Percentiles rank a stretch among this genome's conserved stretches.
Evolutionary conservation across 139 green algal genomes (phyloP).

Genomic region (Mesostigma viride): DNA sequence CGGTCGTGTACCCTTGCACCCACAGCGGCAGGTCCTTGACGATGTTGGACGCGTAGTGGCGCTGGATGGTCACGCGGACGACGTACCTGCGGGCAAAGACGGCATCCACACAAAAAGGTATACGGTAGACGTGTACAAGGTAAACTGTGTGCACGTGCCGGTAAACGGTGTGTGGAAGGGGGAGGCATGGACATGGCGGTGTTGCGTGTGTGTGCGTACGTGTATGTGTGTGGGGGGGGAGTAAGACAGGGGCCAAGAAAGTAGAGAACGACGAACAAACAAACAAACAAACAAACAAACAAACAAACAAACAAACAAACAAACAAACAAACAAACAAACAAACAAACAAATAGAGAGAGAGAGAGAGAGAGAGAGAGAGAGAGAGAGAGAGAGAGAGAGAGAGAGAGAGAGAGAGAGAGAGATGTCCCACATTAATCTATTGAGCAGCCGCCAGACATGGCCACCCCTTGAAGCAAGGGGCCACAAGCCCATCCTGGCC

Average conservation of each 20-base stretch:
- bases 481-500: too few relatives aligned
- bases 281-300: too few relatives aligned
- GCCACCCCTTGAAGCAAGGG: too few relatives aligned
- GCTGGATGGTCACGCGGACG: slow-evolving; percentile 70
- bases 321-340: too few relatives aligned
- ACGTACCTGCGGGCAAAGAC: slow-evolving; percentile 59
- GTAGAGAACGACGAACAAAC: not conserved
- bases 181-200: not conserved
- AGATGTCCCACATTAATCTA: too few relatives aligned
- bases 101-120: not conserved
- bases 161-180: not conserved
- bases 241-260: not conserved
- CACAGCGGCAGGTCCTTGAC: slow-evolving; percentile 78
- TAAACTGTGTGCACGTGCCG: not conserved
- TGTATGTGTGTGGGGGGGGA: not conserved
- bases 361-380: too few relatives aligned
- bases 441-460: too few relatives aligned
- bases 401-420: too few relatives aligned
- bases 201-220: not conserved
- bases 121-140: not conserved
- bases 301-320: too few relatives aligned
- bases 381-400: too few relatives aligned
- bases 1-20: slow-evolving; percentile 40
- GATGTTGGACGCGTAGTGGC: slow-evolving; percentile 56
- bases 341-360: too few relatives aligned